Evolutionary conservation across 345 rosid species (phyloP).

Genomic region (Eucalyptus leucophloia): DNA sequence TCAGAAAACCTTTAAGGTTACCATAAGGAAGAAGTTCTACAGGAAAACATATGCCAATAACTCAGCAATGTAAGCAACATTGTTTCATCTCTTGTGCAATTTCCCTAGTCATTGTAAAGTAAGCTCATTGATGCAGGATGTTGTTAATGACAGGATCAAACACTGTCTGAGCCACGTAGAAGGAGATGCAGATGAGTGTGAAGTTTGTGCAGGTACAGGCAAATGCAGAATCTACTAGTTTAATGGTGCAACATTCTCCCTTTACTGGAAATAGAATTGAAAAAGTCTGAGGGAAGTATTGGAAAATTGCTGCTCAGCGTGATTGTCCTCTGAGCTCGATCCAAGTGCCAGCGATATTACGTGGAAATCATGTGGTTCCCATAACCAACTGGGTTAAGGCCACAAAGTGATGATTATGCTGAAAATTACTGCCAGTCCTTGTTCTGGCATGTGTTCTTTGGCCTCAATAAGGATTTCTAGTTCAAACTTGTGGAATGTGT

Average conservation of each 20-base stretch:
- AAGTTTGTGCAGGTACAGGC: conserved; percentile 66
- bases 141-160: conserved; percentile 68
- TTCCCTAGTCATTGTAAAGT: neutral
- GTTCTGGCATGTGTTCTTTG: neutral
- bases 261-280: neutral
- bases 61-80: neutral
- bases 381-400: neutral
- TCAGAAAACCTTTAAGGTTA: neutral
- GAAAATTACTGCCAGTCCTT: neutral
- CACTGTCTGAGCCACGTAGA: conserved; percentile 64
- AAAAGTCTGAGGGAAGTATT: neutral
- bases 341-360: neutral
- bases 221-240: conserved; percentile 61
- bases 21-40: neutral
- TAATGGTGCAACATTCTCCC: neutral
- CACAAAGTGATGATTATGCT: neutral
- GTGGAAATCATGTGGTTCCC: neutral
- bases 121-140: conserved; percentile 34
- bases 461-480: neutral
- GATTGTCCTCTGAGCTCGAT: neutral
- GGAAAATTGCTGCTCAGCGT: neutral
- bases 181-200: conserved; percentile 67
- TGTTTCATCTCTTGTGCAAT: neutral
- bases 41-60: neutral
- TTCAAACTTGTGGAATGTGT: neutral